These are phyloP conservation scores for Antarctomyces pellizariae DNA, from an alignment of 495 filamentous ascomycete species.

Conservation along the genomic window DNA sequence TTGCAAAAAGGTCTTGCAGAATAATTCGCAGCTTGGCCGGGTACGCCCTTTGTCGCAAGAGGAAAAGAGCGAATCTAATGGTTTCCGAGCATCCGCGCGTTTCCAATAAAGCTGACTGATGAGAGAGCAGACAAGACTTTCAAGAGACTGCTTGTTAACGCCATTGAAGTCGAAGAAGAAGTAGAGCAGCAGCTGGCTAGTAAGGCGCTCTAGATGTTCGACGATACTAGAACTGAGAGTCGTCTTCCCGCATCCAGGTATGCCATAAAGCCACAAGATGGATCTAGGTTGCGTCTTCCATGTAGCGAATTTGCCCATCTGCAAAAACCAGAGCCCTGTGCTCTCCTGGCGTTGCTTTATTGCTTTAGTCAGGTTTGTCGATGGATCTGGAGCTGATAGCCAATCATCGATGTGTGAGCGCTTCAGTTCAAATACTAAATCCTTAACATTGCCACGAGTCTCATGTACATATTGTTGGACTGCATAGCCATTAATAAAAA, in stretches of 20 bases:
- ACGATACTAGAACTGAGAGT: constrained; percentile 15
- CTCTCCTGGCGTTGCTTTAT: constrained; percentile 1
- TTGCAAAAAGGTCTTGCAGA: constrained; percentile 3
- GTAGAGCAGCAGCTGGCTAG: constrained; percentile 7
- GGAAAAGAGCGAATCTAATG: constrained; percentile 3
- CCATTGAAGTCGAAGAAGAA: constrained; percentile 17
- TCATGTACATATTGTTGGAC: too few species aligned
- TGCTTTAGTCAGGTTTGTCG: constrained; percentile 9
- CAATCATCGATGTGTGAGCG: constrained; percentile 6
- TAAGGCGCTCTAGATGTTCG: constrained; percentile 9
- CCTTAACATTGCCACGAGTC: too few species aligned
- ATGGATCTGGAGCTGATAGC: constrained; percentile 10
- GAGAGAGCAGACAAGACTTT: constrained; percentile 4
- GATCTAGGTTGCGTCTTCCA: constrained; percentile 9
- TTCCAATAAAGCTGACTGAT: constrained; percentile 5
- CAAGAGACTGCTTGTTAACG: constrained; percentile 8
- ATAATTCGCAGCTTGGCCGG: constrained; percentile 2
- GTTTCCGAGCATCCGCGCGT: not conserved
- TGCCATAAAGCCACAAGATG: constrained; percentile 17
- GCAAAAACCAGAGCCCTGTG: constrained; percentile 15
- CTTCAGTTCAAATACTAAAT: too few species aligned
- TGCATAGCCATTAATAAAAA: too few species aligned
- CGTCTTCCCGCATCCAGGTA: constrained; percentile 18
- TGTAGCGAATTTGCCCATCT: constrained; percentile 7
- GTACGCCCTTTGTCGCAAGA: constrained; percentile 2